These are phyloP conservation scores for Sporothrix brasiliensis DNA, from an alignment of 2,329 filamentous ascomycete genomes.

Conservation along the genomic window DNA sequence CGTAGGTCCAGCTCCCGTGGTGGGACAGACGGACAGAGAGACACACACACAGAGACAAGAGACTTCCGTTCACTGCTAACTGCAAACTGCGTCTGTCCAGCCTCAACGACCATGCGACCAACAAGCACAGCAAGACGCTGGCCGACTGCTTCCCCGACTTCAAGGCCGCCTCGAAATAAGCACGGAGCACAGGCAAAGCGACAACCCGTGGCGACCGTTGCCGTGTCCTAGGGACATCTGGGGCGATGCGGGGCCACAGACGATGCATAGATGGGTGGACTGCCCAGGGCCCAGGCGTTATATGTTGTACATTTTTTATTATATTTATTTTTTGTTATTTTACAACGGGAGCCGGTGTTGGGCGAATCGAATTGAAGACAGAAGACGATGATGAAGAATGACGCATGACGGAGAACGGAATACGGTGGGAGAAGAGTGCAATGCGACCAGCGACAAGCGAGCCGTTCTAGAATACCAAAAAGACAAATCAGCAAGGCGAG, in stretches of 20 bases:
- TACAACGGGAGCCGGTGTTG: constrained; percentile 15
- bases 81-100: constrained; percentile 44
- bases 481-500: background rate
- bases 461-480: background rate
- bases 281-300: constrained; percentile 26
- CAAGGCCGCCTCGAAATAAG: constrained; percentile 37
- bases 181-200: background rate
- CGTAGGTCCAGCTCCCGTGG: constrained; percentile 50
- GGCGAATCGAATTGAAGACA: constrained; percentile 2
- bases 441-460: background rate
- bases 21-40: no score
- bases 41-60: no score
- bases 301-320: background rate
- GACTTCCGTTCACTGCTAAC: background rate
- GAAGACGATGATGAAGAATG: constrained; percentile 7
- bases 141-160: constrained; percentile 69
- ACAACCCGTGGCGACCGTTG: no score
- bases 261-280: constrained; percentile 25
- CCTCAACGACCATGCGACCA: constrained; percentile 70
- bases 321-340: background rate
- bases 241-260: background rate
- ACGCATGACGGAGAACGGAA: background rate
- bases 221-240: background rate
- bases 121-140: constrained; percentile 76
- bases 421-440: no score